Evolutionary conservation across 805 yeast species (phyloP).

Genomic region (Cyberlindnera mississippiensis): DNA sequence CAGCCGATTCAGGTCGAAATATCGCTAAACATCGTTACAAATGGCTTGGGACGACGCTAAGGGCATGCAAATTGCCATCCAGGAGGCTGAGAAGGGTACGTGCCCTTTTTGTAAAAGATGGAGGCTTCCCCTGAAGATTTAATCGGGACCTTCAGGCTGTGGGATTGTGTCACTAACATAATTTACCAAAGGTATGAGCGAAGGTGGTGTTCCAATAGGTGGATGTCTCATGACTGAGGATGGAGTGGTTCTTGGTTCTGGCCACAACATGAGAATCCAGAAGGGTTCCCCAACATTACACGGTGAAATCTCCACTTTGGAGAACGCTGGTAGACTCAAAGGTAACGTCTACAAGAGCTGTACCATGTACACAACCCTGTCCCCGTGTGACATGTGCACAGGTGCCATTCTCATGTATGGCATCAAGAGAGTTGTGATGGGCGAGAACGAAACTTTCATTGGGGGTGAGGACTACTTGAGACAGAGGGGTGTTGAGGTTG

Average conservation of each 20-base stretch:
- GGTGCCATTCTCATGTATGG: slow-evolving; percentile 92
- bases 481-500: slow-evolving; percentile 67
- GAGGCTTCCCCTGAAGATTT: too few relatives aligned
- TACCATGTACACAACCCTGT: slow-evolving; percentile 83
- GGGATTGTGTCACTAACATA: not conserved
- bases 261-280: slow-evolving; percentile 90
- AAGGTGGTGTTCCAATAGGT: slow-evolving; percentile 93
- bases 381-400: slow-evolving; percentile 94
- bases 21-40: not conserved
- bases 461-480: slow-evolving; percentile 80
- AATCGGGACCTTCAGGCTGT: too few relatives aligned
- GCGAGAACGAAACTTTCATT: slow-evolving; percentile 77
- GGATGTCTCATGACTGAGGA: slow-evolving; percentile 70
- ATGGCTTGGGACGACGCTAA: slow-evolving; percentile 58
- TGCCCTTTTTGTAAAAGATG: not conserved
- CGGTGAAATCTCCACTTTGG: slow-evolving; percentile 88
- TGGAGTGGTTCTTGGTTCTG: slow-evolving; percentile 79
- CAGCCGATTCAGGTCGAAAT: too few relatives aligned
- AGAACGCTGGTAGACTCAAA: slow-evolving; percentile 84
- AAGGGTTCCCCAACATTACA: slow-evolving; percentile 80
- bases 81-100: slow-evolving; percentile 61
- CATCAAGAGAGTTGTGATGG: slow-evolving; percentile 79
- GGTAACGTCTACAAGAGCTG: slow-evolving; percentile 77
- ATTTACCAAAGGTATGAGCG: slow-evolving; percentile 32
- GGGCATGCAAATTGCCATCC: slow-evolving; percentile 68